phyloP scores from a whole-genome alignment of 2,329 filamentous ascomycete genomes.

The Macrophomina pseudophaseolina region DNA sequence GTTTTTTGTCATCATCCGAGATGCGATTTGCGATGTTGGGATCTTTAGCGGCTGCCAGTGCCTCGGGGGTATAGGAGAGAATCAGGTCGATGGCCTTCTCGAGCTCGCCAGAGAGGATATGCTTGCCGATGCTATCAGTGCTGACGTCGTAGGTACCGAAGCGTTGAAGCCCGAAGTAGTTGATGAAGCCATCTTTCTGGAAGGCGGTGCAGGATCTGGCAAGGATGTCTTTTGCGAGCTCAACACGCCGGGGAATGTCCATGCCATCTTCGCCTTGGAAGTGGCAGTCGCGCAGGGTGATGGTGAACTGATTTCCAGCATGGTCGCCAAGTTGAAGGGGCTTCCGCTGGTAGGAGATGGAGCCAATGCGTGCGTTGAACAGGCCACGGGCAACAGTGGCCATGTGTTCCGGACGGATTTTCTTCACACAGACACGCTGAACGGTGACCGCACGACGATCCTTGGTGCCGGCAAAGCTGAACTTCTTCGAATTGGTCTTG shows the following conservation, averaged over 20 bases:
- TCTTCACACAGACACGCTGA: slow-evolving; percentile 75
- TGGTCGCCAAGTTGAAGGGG: slow-evolving; percentile 83
- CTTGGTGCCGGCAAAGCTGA: slow-evolving; percentile 88
- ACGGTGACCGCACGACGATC: slow-evolving; percentile 85
- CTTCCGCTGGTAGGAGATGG: slow-evolving; percentile 76
- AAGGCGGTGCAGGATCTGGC: slow-evolving; percentile 69
- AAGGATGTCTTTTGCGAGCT: slow-evolving; percentile 59
- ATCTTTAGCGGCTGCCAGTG: slow-evolving; percentile 61
- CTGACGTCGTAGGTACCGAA: slow-evolving; percentile 88
- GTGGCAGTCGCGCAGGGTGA: slow-evolving; percentile 84
- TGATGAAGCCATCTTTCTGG: slow-evolving; percentile 81
- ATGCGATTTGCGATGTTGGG: slow-evolving; percentile 53
- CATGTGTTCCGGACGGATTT: slow-evolving; percentile 66
- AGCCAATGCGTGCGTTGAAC: slow-evolving; percentile 70
- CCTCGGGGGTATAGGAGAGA: slow-evolving; percentile 70
- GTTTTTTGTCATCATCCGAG: slow-evolving; percentile 75
- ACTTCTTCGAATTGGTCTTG: slow-evolving; percentile 73
- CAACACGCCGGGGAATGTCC: slow-evolving; percentile 42
- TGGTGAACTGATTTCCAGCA: slow-evolving; percentile 87
- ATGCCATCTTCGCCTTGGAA: slow-evolving; percentile 56
- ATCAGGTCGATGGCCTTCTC: slow-evolving; percentile 80
- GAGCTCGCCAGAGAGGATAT: slow-evolving; percentile 82
- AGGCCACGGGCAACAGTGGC: slow-evolving; percentile 65
- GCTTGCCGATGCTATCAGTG: slow-evolving; percentile 82
- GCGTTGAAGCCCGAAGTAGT: slow-evolving; percentile 97